Conservation (phyloP, 306 rosid genomes). For the Vigna hirtella region DNA sequence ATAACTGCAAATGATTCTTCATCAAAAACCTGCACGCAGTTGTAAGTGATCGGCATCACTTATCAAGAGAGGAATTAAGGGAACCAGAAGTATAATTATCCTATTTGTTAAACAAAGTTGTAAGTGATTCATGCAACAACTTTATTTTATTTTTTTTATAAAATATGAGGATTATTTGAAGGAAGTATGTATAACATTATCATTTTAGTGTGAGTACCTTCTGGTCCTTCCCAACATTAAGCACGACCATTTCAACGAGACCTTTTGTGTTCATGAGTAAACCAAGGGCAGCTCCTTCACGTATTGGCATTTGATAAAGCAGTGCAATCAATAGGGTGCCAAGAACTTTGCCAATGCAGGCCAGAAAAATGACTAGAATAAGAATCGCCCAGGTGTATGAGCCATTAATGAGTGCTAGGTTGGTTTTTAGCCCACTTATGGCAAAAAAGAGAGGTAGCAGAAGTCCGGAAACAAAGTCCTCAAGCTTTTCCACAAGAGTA, state of each 20-base stretch:
- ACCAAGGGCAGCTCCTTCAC: constrained; percentile 80
- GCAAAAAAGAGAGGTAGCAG: constrained; percentile 92
- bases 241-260: constrained; percentile 84
- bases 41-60: not conserved
- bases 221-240: constrained; percentile 90
- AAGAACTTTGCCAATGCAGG: constrained; percentile 71
- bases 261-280: constrained; percentile 97
- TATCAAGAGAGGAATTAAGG: not conserved
- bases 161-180: not conserved
- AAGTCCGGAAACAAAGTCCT: constrained; percentile 95
- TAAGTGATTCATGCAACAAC: not conserved
- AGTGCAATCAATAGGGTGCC: constrained; percentile 70
- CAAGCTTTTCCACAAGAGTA: constrained; percentile 90
- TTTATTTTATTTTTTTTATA: not conserved
- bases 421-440: constrained; percentile 84
- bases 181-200: not conserved
- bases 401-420: constrained; percentile 49
- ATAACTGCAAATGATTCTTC: constrained; percentile 83
- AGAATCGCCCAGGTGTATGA: constrained; percentile 61
- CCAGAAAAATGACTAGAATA: constrained; percentile 60
- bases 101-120: too few relatives aligned
- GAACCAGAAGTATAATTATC: too few relatives aligned
- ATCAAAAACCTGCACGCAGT: constrained; percentile 69
- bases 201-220: constrained; percentile 48
- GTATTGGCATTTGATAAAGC: constrained; percentile 67